Evolutionary conservation across 2,329 filamentous ascomycete genomes (phyloP).

Genomic region (Fusarium sarcochroum): DNA sequence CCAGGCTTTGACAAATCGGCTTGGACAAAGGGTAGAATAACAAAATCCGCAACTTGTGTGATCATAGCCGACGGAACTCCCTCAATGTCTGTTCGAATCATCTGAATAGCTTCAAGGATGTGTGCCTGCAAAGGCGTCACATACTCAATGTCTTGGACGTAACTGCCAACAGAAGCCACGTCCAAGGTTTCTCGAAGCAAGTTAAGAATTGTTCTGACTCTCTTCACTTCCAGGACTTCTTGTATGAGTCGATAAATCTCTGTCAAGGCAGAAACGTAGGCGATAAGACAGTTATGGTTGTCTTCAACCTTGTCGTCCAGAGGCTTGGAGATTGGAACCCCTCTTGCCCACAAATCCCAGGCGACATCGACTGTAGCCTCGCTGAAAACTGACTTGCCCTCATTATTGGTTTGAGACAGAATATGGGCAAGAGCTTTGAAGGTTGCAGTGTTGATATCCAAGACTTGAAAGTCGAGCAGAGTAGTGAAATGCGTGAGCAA

Average conservation of each 20-base stretch:
- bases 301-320: slow-evolving; percentile 61
- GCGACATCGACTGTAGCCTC: slow-evolving; percentile 70
- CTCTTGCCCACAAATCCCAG: slow-evolving; percentile 79
- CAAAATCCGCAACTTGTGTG: slow-evolving; percentile 77
- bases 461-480: slow-evolving; percentile 72
- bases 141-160: slow-evolving; percentile 80
- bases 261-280: slow-evolving; percentile 83
- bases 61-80: slow-evolving; percentile 79
- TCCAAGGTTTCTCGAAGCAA: slow-evolving; percentile 80
- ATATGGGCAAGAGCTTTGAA: slow-evolving; percentile 78
- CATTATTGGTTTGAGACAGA: slow-evolving; percentile 65
- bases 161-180: slow-evolving; percentile 75
- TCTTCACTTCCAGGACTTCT: slow-evolving; percentile 71
- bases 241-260: slow-evolving; percentile 85
- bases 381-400: slow-evolving; percentile 60
- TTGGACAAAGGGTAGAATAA: slow-evolving; percentile 75
- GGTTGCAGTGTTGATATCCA: slow-evolving; percentile 80
- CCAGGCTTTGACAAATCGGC: slow-evolving; percentile 53
- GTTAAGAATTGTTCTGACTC: slow-evolving; percentile 76
- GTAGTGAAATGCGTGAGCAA: slow-evolving; percentile 78
- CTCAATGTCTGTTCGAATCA: slow-evolving; percentile 75
- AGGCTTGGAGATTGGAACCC: slow-evolving; percentile 67
- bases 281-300: slow-evolving; percentile 86
- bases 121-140: slow-evolving; percentile 80
- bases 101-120: slow-evolving; percentile 76